Percentiles rank a stretch among this genome's conserved stretches.
These are phyloP conservation scores for Leucoagaricus sp. DNA, from an alignment of 1,284 basidiomycete species.

Conservation along the genomic window DNA sequence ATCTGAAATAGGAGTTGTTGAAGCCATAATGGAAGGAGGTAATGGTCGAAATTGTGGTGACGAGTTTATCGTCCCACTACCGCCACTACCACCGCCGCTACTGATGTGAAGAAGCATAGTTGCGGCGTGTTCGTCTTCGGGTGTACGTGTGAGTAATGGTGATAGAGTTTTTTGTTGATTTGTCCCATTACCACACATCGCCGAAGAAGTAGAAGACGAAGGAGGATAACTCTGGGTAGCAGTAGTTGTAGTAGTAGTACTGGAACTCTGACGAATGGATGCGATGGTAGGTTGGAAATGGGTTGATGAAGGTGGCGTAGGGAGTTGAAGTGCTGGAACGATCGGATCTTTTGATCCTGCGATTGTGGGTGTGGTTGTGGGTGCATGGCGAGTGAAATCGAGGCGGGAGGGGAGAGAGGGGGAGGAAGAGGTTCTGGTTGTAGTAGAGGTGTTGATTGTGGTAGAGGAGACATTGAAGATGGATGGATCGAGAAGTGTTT, in stretches of 20 bases:
- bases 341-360: slow-evolving; percentile 8
- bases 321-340: slow-evolving; percentile 35
- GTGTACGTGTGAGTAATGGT: slow-evolving; percentile 47
- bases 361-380: too few relatives aligned
- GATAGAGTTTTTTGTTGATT: slow-evolving; percentile 15
- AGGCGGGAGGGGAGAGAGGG: too few relatives aligned
- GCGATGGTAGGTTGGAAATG: slow-evolving; percentile 36
- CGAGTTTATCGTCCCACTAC: too few relatives aligned
- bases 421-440: too few relatives aligned
- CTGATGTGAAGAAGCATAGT: slow-evolving; percentile 67
- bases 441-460: too few relatives aligned
- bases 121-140: slow-evolving; percentile 71
- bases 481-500: slow-evolving; percentile 31
- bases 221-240: slow-evolving; percentile 1
- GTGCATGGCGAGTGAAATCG: too few relatives aligned
- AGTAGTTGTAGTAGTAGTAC: too few relatives aligned
- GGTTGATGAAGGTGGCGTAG: slow-evolving; percentile 47
- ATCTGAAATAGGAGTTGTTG: not conserved
- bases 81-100: slow-evolving; percentile 29
- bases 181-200: slow-evolving; percentile 4
- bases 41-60: slow-evolving; percentile 30
- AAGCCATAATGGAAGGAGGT: slow-evolving; percentile 9
- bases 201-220: not conserved
- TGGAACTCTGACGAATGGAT: too few relatives aligned
- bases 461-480: slow-evolving; percentile 24